Evolutionary conservation across 768 basidiomycete genomes (phyloP).

Genomic region (Boletus rubroflammeus): DNA sequence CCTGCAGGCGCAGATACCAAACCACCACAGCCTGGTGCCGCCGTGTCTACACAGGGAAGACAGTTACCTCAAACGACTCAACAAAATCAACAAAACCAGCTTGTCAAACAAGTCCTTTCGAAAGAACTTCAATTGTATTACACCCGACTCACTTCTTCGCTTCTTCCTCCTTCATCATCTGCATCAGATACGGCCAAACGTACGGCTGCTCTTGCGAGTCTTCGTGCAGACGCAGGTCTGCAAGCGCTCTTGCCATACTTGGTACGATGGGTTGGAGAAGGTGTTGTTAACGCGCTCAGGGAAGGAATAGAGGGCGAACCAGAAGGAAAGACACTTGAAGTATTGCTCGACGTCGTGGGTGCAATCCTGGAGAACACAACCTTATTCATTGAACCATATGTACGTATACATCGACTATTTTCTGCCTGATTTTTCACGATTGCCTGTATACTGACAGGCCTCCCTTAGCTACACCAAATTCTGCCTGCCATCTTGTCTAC

Average conservation of each 20-base stretch:
- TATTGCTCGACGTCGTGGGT: conserved; percentile 79
- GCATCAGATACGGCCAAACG: conserved; percentile 63
- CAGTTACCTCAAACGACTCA: conserved; percentile 33
- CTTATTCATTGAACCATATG: conserved; percentile 94
- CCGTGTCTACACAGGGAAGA: conserved; percentile 22
- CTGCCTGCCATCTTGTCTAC: conserved; percentile 90
- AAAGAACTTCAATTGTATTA: conserved; percentile 95
- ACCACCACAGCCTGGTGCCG: conserved; percentile 27
- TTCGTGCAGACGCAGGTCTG: conserved; percentile 86
- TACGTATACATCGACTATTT: conserved; percentile 40
- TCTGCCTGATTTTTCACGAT: background rate
- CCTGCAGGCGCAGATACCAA: conserved; percentile 27
- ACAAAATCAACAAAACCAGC: conserved; percentile 60
- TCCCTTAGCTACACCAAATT: conserved; percentile 86
- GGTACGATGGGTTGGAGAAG: conserved; percentile 92
- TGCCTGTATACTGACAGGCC: background rate
- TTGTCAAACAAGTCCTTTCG: conserved; percentile 90
- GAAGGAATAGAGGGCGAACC: conserved; percentile 50
- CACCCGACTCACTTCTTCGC: conserved; percentile 79
- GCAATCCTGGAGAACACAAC: conserved; percentile 84
- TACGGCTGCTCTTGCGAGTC: conserved; percentile 83
- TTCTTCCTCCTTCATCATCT: conserved; percentile 47
- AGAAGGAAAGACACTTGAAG: conserved; percentile 72
- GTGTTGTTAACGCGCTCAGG: conserved; percentile 62
- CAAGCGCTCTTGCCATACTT: conserved; percentile 91